Evolutionary conservation across 371 early-diverging fungal genomes (phyloP).

Genomic region (Chytridiales sp.): DNA sequence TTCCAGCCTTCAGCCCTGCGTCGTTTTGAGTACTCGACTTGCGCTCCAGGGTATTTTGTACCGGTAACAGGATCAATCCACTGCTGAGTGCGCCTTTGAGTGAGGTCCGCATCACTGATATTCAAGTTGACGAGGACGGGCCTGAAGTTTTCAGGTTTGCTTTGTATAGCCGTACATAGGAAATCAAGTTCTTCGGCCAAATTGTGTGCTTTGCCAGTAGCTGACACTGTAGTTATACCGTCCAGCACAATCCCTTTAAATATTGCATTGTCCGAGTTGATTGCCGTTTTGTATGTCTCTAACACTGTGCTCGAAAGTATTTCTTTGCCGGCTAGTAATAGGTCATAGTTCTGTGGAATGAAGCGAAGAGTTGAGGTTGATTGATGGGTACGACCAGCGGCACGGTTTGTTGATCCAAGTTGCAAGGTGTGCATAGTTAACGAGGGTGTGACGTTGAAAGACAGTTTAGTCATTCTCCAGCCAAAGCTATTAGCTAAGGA

Average conservation of each 20-base stretch:
- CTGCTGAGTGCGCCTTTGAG: constrained; percentile 28
- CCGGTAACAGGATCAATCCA: constrained; percentile 44
- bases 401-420: not conserved
- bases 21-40: constrained; percentile 37
- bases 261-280: constrained; percentile 19
- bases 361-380: not conserved
- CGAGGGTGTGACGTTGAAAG: not conserved
- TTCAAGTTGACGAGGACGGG: constrained; percentile 35
- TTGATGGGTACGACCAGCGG: not conserved
- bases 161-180: constrained; percentile 9
- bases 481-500: no score
- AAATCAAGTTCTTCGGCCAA: constrained; percentile 8
- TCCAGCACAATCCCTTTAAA: constrained; percentile 41
- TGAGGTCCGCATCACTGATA: constrained; percentile 36
- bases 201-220: not conserved
- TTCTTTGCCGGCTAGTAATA: constrained; percentile 26
- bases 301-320: constrained; percentile 16
- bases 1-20: constrained; percentile 32
- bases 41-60: constrained; percentile 39
- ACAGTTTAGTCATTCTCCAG: constrained; percentile 1
- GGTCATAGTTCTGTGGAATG: constrained; percentile 14
- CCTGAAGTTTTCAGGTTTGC: constrained; percentile 12
- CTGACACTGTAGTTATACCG: constrained; percentile 33
- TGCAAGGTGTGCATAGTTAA: not conserved
- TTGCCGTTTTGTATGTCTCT: constrained; percentile 15